Evolutionary conservation across 768 basidiomycete species (phyloP).

Genomic region (Suillus placidus): DNA sequence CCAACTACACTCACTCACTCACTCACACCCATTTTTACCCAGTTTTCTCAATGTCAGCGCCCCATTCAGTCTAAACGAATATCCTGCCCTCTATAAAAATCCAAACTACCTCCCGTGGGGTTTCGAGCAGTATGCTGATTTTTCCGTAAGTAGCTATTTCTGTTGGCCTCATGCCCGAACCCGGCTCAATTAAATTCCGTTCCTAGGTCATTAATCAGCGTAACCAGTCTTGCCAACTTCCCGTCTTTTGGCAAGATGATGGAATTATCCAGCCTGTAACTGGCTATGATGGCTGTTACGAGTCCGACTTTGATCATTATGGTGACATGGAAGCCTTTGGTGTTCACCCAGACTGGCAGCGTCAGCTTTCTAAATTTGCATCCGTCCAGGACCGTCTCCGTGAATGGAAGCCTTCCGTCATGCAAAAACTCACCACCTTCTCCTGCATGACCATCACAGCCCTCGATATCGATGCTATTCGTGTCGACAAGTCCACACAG

Average conservation of each 20-base stretch:
- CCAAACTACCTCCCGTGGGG: constrained; percentile 85
- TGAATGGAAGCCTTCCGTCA: constrained; percentile 84
- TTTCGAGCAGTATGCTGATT: constrained; percentile 83
- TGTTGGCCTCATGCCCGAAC: constrained; percentile 6
- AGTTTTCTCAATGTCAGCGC: constrained; percentile 77
- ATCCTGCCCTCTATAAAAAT: constrained; percentile 71
- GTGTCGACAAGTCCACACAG: constrained; percentile 94
- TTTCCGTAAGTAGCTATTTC: constrained; percentile 49
- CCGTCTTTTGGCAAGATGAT: constrained; percentile 79
- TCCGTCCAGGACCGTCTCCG: constrained; percentile 95
- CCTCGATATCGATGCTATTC: constrained; percentile 91
- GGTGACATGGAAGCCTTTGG: constrained; percentile 98
- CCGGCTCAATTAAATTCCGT: constrained; percentile 6
- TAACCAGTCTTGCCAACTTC: constrained; percentile 75
- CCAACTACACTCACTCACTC: constrained; percentile 12
- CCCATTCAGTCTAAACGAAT: constrained; percentile 77
- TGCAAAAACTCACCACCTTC: constrained; percentile 76
- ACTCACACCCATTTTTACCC: constrained; percentile 18
- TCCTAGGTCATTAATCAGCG: constrained; percentile 64
- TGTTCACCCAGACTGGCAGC: constrained; percentile 93
- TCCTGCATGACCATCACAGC: constrained; percentile 87
- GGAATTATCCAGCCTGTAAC: constrained; percentile 56
- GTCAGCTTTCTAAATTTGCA: constrained; percentile 93
- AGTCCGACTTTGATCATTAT: constrained; percentile 91
- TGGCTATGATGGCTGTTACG: constrained; percentile 70